phyloP scores from a whole-genome alignment of 768 basidiomycete species.

The Paxillus ammoniavirescens region DNA sequence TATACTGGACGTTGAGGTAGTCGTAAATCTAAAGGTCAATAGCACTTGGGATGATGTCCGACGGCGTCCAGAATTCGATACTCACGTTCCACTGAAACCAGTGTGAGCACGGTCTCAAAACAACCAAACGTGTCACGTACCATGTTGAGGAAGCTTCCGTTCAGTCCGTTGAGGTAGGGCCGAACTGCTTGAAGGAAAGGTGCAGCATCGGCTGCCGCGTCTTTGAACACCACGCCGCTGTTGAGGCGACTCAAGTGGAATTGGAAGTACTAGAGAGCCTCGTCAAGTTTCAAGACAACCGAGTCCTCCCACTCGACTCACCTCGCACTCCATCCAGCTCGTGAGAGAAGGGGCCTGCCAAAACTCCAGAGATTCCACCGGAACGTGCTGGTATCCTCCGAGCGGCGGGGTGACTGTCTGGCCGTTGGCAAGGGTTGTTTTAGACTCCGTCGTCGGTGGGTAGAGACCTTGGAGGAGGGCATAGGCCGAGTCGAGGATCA shows the following conservation, averaged over 20 bases:
- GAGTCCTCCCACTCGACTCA: constrained; percentile 15
- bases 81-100: constrained; percentile 69
- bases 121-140: constrained; percentile 39
- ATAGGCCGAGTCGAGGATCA: constrained; percentile 80
- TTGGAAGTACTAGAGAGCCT: constrained; percentile 25
- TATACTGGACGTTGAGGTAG: constrained; percentile 71
- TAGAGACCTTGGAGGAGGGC: constrained; percentile 83
- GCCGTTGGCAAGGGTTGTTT: constrained; percentile 71
- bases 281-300: neutral
- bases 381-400: constrained; percentile 85
- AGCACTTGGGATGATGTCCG: neutral
- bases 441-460: constrained; percentile 67
- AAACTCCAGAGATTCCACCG: constrained; percentile 58
- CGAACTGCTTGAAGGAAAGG: constrained; percentile 64
- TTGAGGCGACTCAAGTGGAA: constrained; percentile 24
- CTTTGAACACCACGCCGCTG: constrained; percentile 46
- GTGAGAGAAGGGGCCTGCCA: constrained; percentile 61
- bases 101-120: constrained; percentile 7
- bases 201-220: constrained; percentile 49
- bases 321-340: constrained; percentile 68
- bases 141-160: constrained; percentile 61
- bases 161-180: constrained; percentile 68
- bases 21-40: constrained; percentile 59
- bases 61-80: neutral
- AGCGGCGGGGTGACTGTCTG: constrained; percentile 69